A percentile compares a stretch with the other conserved stretches of the same genome.
Conservation (phyloP, 306 rosid species). For the Cercis canadensis region DNA sequence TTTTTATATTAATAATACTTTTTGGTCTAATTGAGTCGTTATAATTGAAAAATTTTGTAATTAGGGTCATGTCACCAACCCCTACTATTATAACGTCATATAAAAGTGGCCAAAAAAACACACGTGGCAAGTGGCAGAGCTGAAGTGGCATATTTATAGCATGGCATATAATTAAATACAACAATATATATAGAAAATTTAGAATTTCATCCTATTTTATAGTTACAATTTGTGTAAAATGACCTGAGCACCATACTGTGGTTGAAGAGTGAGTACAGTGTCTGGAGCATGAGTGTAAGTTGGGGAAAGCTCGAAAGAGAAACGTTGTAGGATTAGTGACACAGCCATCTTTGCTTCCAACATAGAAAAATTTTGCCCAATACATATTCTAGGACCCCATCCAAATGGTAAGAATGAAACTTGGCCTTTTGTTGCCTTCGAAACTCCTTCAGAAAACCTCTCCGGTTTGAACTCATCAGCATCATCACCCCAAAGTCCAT, state of each 20-base stretch:
- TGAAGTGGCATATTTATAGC: too few relatives aligned
- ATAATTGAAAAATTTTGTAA: too few relatives aligned
- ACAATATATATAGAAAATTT: too few relatives aligned
- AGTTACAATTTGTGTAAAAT: not conserved
- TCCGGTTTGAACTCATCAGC: slow-evolving; percentile 35
- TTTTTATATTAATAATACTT: too few relatives aligned
- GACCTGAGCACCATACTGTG: slow-evolving; percentile 11
- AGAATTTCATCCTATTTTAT: too few relatives aligned
- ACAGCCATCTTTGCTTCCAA: slow-evolving; percentile 45
- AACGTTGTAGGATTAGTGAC: slow-evolving; percentile 46
- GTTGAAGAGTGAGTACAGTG: not conserved
- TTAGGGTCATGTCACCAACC: too few relatives aligned
- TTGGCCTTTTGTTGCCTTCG: slow-evolving; percentile 22
- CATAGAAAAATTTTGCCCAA: slow-evolving; percentile 31
- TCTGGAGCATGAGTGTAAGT: slow-evolving; percentile 19
- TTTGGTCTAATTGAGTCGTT: too few relatives aligned
- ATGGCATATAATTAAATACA: too few relatives aligned
- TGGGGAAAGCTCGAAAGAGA: slow-evolving; percentile 42
- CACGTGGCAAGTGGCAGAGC: too few relatives aligned
- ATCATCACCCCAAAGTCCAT: slow-evolving; percentile 50
- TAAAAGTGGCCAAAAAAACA: too few relatives aligned
- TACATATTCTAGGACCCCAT: slow-evolving; percentile 35
- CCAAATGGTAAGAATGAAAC: slow-evolving; percentile 29
- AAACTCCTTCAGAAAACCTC: slow-evolving; percentile 38
- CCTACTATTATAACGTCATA: too few relatives aligned